phyloP scores from a whole-genome alignment of 225 moss, liverwort and hornwort genomes.

The Marchantia paleacea region DNA sequence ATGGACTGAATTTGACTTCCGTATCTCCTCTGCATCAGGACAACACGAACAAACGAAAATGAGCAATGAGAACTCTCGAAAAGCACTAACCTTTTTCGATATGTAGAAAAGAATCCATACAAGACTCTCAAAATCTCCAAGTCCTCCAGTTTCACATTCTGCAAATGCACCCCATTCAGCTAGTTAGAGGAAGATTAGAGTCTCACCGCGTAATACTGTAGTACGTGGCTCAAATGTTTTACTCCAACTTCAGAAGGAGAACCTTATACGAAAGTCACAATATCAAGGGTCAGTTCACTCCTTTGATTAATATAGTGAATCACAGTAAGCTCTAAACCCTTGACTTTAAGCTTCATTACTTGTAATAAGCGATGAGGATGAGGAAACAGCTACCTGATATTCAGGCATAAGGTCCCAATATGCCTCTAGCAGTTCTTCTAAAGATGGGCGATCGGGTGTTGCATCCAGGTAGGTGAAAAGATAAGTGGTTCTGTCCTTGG shows the following conservation, averaged over 20 bases:
- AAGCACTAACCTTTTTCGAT: slow-evolving; percentile 62
- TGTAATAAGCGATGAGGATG: neutral
- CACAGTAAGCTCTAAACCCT: too few species aligned
- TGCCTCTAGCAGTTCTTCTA: slow-evolving; percentile 80
- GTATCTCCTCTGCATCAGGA: neutral
- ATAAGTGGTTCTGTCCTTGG: slow-evolving; percentile 74
- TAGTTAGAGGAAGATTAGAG: neutral
- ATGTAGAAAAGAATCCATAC: slow-evolving; percentile 86
- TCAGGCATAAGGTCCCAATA: slow-evolving; percentile 94
- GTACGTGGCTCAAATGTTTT: neutral
- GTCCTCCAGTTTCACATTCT: slow-evolving; percentile 87
- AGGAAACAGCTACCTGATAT: slow-evolving; percentile 61
- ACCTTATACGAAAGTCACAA: neutral
- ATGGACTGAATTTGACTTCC: too few species aligned
- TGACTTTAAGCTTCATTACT: neutral
- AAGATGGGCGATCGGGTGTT: slow-evolving; percentile 68
- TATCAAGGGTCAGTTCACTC: neutral
- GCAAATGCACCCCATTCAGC: neutral
- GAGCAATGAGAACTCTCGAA: neutral
- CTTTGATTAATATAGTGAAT: neutral
- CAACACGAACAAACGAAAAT: neutral
- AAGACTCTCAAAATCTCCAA: slow-evolving; percentile 67
- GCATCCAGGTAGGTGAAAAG: slow-evolving; percentile 94
- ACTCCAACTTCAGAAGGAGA: neutral
- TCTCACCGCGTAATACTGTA: neutral